Evolutionary conservation across 352 stramenopile species (phyloP).

Genomic region (Pilasporangium apinafurcum): DNA sequence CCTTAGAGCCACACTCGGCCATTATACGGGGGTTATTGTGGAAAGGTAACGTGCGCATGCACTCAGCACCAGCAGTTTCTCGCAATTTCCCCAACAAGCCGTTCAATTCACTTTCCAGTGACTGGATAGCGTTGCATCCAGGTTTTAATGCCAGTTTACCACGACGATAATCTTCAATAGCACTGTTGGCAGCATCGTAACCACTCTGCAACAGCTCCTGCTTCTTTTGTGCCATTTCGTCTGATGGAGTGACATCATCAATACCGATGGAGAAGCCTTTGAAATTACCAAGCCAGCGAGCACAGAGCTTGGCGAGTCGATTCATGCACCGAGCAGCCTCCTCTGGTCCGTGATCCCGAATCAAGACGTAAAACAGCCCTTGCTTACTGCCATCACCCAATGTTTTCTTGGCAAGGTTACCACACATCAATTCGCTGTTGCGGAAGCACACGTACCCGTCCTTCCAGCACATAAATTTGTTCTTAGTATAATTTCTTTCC

Average conservation of each 20-base stretch:
- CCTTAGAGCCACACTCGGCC: conserved; percentile 99
- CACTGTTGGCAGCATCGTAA: conserved; percentile 84
- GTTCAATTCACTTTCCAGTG: conserved; percentile 98
- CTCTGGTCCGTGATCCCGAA: conserved; percentile 91
- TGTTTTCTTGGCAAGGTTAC: conserved; percentile 98
- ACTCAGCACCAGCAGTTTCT: conserved; percentile 96
- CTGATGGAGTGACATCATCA: conserved; percentile 97
- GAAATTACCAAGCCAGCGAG: conserved; percentile 96
- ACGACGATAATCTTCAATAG: conserved; percentile 92
- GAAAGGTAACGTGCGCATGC: conserved; percentile 97
- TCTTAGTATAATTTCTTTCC: conserved; percentile 95
- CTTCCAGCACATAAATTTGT: conserved; percentile 96
- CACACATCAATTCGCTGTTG: conserved; percentile 97
- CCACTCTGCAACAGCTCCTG: conserved; percentile 88
- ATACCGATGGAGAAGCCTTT: conserved; percentile 99
- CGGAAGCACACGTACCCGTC: conserved; percentile 97
- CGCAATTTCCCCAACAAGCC: conserved; percentile 96
- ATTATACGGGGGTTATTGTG: conserved; percentile 98
- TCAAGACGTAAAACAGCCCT: conserved; percentile 97
- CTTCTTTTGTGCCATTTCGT: conserved; percentile 93
- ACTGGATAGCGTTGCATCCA: conserved; percentile 96
- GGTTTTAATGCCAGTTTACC: conserved; percentile 94
- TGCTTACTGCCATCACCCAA: conserved; percentile 98
- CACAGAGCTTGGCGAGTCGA: conserved; percentile 96
- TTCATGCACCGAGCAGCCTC: conserved; percentile 97